Conservation (phyloP, 179 eudicot species). For the Silene vulgaris region DNA sequence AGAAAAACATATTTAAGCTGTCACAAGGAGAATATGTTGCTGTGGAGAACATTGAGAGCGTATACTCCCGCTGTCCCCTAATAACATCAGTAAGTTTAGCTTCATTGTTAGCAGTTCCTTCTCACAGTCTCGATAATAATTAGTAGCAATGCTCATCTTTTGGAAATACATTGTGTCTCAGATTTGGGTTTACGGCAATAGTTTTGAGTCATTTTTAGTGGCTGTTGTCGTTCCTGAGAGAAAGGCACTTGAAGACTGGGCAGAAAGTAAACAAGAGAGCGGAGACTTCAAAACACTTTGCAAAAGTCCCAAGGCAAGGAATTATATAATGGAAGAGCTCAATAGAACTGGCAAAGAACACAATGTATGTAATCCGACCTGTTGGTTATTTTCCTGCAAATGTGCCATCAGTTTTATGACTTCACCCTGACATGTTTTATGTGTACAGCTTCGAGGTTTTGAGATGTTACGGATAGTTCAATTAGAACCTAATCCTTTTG, state of each 20-base stretch:
- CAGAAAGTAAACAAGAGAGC: slow-evolving; percentile 39
- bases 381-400: slow-evolving; percentile 10
- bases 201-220: slow-evolving; percentile 90
- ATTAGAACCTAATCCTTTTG: slow-evolving; percentile 78
- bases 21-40: slow-evolving; percentile 98
- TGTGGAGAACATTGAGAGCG: slow-evolving; percentile 75
- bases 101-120: neutral
- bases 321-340: slow-evolving; percentile 65
- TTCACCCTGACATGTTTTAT: neutral
- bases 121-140: neutral
- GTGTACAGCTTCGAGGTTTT: slow-evolving; percentile 76
- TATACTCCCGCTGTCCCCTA: slow-evolving; percentile 66
- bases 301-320: slow-evolving; percentile 55
- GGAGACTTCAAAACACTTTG: slow-evolving; percentile 63
- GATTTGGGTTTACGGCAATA: slow-evolving; percentile 96
- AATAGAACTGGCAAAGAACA: slow-evolving; percentile 60
- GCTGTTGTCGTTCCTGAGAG: slow-evolving; percentile 87
- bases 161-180: slow-evolving; percentile 26
- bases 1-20: slow-evolving; percentile 91
- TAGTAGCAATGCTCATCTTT: neutral
- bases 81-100: slow-evolving; percentile 58
- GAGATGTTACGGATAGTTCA: slow-evolving; percentile 76
- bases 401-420: neutral
- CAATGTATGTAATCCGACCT: slow-evolving; percentile 36
- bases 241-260: slow-evolving; percentile 84